A percentile compares a stretch with the other conserved stretches of the same genome.
Evolutionary conservation across 2,329 filamentous ascomycete species (phyloP).

Genomic region (Hawksworthiomyces lignivorus): DNA sequence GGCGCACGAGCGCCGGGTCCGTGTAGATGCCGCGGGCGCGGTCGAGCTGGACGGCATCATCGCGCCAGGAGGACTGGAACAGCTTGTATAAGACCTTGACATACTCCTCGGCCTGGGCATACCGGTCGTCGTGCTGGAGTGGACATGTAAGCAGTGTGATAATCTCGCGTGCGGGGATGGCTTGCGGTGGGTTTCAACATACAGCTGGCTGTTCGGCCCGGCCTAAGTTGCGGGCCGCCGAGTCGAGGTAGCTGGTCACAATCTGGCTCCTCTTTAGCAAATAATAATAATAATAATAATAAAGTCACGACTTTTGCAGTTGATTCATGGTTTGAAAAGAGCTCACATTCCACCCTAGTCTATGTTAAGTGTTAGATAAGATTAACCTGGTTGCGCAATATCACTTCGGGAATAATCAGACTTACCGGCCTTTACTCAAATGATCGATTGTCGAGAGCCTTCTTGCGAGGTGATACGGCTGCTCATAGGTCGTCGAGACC

Average conservation of each 20-base stretch:
- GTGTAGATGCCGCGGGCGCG: constrained; percentile 5
- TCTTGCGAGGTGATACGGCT: constrained; percentile 14
- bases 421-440: constrained; percentile 11
- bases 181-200: too few species aligned
- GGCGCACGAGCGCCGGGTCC: constrained; percentile 11
- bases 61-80: constrained; percentile 12
- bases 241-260: constrained; percentile 17
- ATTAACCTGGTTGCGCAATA: background rate
- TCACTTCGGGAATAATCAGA: constrained; percentile 6
- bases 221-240: constrained; percentile 15
- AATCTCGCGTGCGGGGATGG: too few species aligned
- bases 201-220: constrained; percentile 5
- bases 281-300: too few species aligned
- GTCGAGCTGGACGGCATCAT: constrained; percentile 14
- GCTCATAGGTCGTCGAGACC: constrained; percentile 13
- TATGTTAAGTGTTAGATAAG: constrained; percentile 10
- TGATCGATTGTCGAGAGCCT: constrained; percentile 15
- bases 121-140: constrained; percentile 17
- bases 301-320: too few species aligned
- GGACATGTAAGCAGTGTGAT: too few species aligned
- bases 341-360: constrained; percentile 38
- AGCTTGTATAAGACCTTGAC: constrained; percentile 18
- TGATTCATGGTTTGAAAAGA: background rate
- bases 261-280: background rate
- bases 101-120: constrained; percentile 18